These are phyloP conservation scores for Citrus reticulata DNA, from an alignment of 345 rosid genomes.

Conservation along the genomic window DNA sequence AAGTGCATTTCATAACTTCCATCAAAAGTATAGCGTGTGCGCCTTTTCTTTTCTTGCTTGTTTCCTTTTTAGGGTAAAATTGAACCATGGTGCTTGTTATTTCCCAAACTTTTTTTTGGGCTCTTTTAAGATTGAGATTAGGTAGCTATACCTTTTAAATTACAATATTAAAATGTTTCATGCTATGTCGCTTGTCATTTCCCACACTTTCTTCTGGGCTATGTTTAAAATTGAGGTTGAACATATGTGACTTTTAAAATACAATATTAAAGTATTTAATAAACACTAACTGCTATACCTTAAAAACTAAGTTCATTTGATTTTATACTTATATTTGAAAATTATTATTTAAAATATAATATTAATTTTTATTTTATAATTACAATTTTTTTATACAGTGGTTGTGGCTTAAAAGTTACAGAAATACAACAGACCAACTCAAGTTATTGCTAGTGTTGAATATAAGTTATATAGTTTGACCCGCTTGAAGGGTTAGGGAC, in stretches of 20 bases:
- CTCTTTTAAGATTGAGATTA: fast-evolving
- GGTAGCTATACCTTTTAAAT: fast-evolving
- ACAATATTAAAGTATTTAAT: fast-evolving
- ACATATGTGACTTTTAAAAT: fast-evolving
- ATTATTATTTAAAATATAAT: too few species aligned
- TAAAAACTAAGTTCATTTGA: too few species aligned
- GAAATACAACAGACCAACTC: neutral
- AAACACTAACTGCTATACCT: fast-evolving
- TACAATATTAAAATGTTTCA: fast-evolving
- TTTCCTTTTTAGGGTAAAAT: neutral
- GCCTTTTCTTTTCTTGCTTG: neutral
- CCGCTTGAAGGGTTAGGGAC: neutral
- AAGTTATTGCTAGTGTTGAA: neutral
- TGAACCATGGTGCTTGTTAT: neutral
- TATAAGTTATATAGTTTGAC: neutral
- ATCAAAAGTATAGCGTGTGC: neutral
- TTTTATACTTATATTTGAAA: too few species aligned
- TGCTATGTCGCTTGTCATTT: too few species aligned
- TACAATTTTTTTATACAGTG: too few species aligned
- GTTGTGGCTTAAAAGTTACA: too few species aligned
- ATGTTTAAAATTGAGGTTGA: too few species aligned
- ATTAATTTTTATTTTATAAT: too few species aligned
- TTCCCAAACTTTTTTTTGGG: neutral
- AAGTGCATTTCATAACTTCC: neutral
- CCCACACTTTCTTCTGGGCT: too few species aligned